A percentile compares a stretch with the other conserved stretches of the same genome.
Evolutionary conservation across 1,284 basidiomycete species (phyloP).

Genomic region (Heterobasidion irregulare): DNA sequence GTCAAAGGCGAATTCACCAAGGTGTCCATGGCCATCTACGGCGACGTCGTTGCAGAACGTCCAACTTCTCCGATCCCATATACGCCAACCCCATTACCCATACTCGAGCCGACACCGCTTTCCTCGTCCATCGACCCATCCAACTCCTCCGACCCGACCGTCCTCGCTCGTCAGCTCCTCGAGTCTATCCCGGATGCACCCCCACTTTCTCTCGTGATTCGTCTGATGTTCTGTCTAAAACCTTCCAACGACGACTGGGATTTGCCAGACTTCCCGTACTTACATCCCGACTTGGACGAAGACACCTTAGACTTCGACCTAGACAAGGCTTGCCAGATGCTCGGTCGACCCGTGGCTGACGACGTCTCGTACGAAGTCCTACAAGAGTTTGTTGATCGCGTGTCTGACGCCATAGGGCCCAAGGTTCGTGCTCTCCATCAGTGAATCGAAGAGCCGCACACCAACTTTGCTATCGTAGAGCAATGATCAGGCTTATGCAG

Average conservation of each 20-base stretch:
- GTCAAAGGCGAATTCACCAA: constrained; percentile 61
- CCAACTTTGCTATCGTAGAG: constrained; percentile 25
- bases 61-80: constrained; percentile 16
- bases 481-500: constrained; percentile 42
- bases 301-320: constrained; percentile 43
- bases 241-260: constrained; percentile 72
- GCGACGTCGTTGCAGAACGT: constrained; percentile 37
- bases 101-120: constrained; percentile 31
- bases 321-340: constrained; percentile 39
- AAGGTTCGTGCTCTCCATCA: constrained; percentile 29
- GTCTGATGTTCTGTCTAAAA: constrained; percentile 70
- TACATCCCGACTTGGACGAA: constrained; percentile 47
- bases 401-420: constrained; percentile 41
- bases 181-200: constrained; percentile 52
- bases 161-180: constrained; percentile 51
- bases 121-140: constrained; percentile 49
- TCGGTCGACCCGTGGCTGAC: constrained; percentile 49
- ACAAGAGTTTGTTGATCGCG: constrained; percentile 40
- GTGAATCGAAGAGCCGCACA: not conserved
- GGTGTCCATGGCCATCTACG: constrained; percentile 65
- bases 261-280: constrained; percentile 57
- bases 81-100: constrained; percentile 30
- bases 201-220: constrained; percentile 49
- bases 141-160: constrained; percentile 48
- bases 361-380: constrained; percentile 37